Evolutionary conservation across 495 filamentous ascomycete species (phyloP), one percentile per base, ranked within the genome.

Genomic region (Penicillium paxilli): DNA sequence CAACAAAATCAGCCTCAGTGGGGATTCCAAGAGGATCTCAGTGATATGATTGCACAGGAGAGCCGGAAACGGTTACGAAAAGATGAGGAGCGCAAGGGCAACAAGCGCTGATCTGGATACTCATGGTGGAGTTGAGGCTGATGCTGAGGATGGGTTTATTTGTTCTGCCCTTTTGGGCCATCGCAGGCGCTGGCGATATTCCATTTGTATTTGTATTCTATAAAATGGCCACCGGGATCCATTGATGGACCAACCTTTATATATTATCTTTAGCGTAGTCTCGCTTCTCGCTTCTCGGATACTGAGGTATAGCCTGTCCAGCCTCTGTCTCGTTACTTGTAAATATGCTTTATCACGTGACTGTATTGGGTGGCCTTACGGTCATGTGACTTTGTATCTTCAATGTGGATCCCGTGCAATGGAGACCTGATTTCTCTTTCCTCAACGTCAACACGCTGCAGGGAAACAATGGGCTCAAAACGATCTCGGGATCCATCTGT

Each of bases 21-120:
- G 85, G 83, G 82, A 10, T 90, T 92, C 70, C 89, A 96, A 68
- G 94, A 98, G 63, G 94, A 96, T 68, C 71, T 98, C 44, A 95
- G 87, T 66, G 88, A 96, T 64, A 96, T 98, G 93, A 96, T 98
- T 78, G 92, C 91, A 26, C 86, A 87, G 57, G 94, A 98, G 72
- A 92, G 86, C 66, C 82, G 90, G 51, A 97, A 97, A 76, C 79
- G 91, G 69, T 78, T 89, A 66, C 92, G 90, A 78, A 80, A 86
- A 57, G 92, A 97, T 56, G 88, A 92, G 68, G 89, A 95, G 69
- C 83, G 80, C 67, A 76, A 80, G 48, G 75, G 72, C 17, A 79
- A 74, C 17, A 79, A 74, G 64, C 70, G 77, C 33, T 81, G 65
- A 71, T 48, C 25, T 14, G 51, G 25, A 26, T 21, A n/a, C n/a